Evolutionary conservation across 345 rosid species (phyloP), one percentile per base, ranked within the genome.

Genomic region (Reutealis trisperma): DNA sequence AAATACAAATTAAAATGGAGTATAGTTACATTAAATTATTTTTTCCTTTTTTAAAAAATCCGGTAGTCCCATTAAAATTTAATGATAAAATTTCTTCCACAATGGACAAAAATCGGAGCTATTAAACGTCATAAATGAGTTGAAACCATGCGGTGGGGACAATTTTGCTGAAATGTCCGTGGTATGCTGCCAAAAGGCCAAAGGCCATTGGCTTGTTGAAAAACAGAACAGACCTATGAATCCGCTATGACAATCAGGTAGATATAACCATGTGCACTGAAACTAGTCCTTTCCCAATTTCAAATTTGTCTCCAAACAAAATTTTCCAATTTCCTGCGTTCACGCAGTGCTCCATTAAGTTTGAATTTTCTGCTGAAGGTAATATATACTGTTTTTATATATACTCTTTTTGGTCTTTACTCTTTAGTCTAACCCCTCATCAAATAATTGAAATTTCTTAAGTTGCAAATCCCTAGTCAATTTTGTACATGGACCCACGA

Each of bases 401-500:
- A n/a, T n/a, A n/a, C n/a, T n/a, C n/a, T n/a, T n/a, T n/a, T n/a
- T n/a, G n/a, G n/a, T n/a, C n/a, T n/a, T n/a, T n/a, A n/a, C 47
- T 61, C 47, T 32, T 77, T 13, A n/a, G 24, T 32, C 30, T 51
- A 3, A 60, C 63, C 6, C 41, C 41, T 37, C 0, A 3, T 3
- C 41, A 37, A 37, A 37, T 37, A 37, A 37, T 37, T 37, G 41
- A 37, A 37, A 4, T 37, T 37, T 37, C 41, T 37, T 37, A 37
- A 37, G 41, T 37, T 37, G 5, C 5, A 37, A 37, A 37, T 37
- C 42, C 74, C 55, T 72, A 74, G 83, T 85, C 88, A 81, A 86
- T 61, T 34, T 11, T 71, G 30, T 73, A 70, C 15, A 64, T 81
- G 83, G 79, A 75, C 82, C 85, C 88, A 81, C 83, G 68, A 59